Evolutionary conservation across 139 green algal genomes (phyloP).

Genomic region (Eudorina sp.): DNA sequence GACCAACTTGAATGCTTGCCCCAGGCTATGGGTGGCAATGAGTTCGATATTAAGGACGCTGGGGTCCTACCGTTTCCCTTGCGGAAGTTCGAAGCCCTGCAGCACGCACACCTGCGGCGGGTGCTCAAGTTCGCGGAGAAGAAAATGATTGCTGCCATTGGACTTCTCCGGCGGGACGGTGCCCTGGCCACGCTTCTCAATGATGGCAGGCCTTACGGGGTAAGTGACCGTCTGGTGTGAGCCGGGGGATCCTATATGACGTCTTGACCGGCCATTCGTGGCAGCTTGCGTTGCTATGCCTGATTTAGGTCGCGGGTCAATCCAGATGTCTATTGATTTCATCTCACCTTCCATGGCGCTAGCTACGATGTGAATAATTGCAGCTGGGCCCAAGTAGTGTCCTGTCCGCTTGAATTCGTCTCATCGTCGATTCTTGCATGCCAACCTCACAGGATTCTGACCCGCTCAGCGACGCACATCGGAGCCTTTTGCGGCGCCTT

Average conservation of each 20-base stretch:
- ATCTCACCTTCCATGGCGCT: too few relatives aligned
- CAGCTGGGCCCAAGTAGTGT: too few relatives aligned
- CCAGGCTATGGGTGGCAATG: slow-evolving; percentile 31
- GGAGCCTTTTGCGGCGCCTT: slow-evolving; percentile 17
- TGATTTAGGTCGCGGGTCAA: too few relatives aligned
- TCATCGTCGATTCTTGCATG: too few relatives aligned
- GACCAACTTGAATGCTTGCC: too few relatives aligned
- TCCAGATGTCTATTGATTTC: too few relatives aligned
- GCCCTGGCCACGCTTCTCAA: slow-evolving; percentile 38
- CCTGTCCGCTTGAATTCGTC: too few relatives aligned
- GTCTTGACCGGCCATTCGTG: too few relatives aligned
- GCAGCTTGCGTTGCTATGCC: too few relatives aligned
- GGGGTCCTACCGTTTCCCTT: slow-evolving; percentile 58
- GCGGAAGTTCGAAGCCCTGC: slow-evolving; percentile 59
- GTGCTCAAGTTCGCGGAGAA: slow-evolving; percentile 52
- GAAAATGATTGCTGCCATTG: slow-evolving; percentile 15
- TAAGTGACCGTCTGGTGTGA: too few relatives aligned
- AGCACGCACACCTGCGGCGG: slow-evolving; percentile 66
- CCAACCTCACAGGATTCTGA: slow-evolving; percentile 30
- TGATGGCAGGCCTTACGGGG: slow-evolving; percentile 27
- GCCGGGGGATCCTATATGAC: too few relatives aligned
- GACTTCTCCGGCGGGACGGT: not conserved
- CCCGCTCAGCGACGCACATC: slow-evolving; percentile 21
- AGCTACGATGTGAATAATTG: too few relatives aligned
- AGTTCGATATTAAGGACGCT: slow-evolving; percentile 56